Evolutionary conservation across 139 green algal genomes (phyloP).

Genomic region (Coelastrella sp.): DNA sequence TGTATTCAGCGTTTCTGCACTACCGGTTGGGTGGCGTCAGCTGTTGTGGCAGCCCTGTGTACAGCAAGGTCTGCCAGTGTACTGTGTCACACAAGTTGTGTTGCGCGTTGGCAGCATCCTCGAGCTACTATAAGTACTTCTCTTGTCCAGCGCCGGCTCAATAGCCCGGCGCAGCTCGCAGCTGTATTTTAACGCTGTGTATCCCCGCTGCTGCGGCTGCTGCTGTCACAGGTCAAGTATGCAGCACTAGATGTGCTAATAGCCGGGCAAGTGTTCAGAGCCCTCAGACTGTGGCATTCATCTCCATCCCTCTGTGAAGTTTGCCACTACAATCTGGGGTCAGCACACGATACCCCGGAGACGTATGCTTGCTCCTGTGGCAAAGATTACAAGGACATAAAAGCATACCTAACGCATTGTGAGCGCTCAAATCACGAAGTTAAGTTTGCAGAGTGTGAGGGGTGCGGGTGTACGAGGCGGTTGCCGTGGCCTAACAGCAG

Average conservation of each 20-base stretch:
- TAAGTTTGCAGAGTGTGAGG: constrained; percentile 13
- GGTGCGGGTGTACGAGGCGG: constrained; percentile 16
- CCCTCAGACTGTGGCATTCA: constrained; percentile 73
- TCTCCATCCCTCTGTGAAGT: constrained; percentile 59
- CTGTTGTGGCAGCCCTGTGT: too few species aligned
- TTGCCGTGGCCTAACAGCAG: constrained; percentile 10
- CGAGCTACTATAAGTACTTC: background rate
- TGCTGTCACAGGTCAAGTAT: constrained; percentile 64
- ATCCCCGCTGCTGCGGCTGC: background rate
- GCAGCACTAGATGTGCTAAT: constrained; percentile 66
- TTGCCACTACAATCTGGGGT: constrained; percentile 3
- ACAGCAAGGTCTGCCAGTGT: too few species aligned
- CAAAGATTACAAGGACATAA: background rate
- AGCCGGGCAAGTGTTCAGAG: constrained; percentile 60
- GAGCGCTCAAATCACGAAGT: background rate
- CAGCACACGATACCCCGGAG: background rate
- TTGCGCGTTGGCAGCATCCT: background rate
- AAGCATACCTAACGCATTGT: constrained; percentile 30
- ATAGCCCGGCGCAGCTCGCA: background rate
- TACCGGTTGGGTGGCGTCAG: too few species aligned
- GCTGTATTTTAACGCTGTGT: background rate
- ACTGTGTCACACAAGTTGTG: background rate
- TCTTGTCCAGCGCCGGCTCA: background rate
- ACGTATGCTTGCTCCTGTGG: background rate
- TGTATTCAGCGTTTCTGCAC: too few species aligned